Evolutionary conservation across 257 asterid genomes (phyloP), one percentile per base, ranked within the genome.

Genomic region (Verbascum thapsus): DNA sequence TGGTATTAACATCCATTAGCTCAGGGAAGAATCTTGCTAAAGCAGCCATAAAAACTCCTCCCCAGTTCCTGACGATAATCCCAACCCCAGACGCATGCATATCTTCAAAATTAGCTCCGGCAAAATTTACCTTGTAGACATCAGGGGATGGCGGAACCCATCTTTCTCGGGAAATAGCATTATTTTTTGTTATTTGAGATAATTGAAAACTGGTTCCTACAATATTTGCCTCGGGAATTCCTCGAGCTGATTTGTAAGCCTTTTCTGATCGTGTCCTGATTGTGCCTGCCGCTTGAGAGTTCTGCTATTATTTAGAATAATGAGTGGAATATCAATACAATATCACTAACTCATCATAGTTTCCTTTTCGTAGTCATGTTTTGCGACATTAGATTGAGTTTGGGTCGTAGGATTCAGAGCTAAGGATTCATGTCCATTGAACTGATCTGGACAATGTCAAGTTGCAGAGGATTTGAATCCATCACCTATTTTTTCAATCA

Each of bases 11-110:
- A 10, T 66, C 71, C 37, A 16, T 41, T 17, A 53, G 15, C 44
- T 66, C 18, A 3, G 71, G 71, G 41, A 53, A 42, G 17, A 53
- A 66, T 54, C 41, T 53, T 5, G 63, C 56, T 4, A n/a, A 63
- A 23, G 71, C 71, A 10, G 71, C 71, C 71, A 66, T 54, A 18
- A 66, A 66, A 6, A 53, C 63, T 8, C 71, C 63, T 34, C 15
- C 30, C 63, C 63, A 66, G 55, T 53, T 54, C 35, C 71, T 45
- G 55, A 66, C 17, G 9, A 66, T 63, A 3, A 53, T 56, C 26
- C 71, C 63, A 9, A 42, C 52, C 61, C 70, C 70, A 10, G 47
- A 53, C 7, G 47, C 63, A 42, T 42, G 22, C 53, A 10, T 45
- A 40, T 52, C 53, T 13, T 39, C 30, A 35, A 66, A 53, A 40